Evolutionary conservation across 2,329 filamentous ascomycete genomes (phyloP).

Genomic region (Tolypocladium cylindrosporum): DNA sequence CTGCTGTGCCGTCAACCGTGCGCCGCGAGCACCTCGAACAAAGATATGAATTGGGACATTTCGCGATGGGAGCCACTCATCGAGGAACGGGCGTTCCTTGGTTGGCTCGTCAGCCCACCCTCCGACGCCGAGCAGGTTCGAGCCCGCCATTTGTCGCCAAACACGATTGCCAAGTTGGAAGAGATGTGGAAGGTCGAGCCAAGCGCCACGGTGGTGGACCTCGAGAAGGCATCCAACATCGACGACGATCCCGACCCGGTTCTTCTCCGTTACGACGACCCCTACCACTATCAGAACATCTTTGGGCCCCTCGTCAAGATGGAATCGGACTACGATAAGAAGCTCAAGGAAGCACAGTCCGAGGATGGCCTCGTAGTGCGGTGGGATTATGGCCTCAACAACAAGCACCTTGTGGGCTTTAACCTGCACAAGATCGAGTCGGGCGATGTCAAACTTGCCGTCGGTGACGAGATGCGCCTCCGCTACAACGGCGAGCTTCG

Average conservation of each 20-base stretch:
- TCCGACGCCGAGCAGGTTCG: slow-evolving; percentile 93
- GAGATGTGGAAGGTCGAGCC: slow-evolving; percentile 98
- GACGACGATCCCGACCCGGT: slow-evolving; percentile 95
- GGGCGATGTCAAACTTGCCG: slow-evolving; percentile 93
- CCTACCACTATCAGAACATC: slow-evolving; percentile 97
- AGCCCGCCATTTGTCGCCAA: slow-evolving; percentile 82
- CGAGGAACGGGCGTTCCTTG: slow-evolving; percentile 87
- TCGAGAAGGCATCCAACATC: slow-evolving; percentile 83
- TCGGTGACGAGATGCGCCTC: slow-evolving; percentile 96
- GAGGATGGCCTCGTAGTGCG: slow-evolving; percentile 91
- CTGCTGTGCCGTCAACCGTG: slow-evolving; percentile 94
- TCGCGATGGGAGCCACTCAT: slow-evolving; percentile 97
- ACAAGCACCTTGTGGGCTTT: slow-evolving; percentile 93
- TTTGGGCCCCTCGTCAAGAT: slow-evolving; percentile 98
- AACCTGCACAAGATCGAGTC: slow-evolving; percentile 94
- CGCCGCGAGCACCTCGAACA: slow-evolving; percentile 86
- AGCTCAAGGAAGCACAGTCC: slow-evolving; percentile 95
- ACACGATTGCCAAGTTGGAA: slow-evolving; percentile 92
- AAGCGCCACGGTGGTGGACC: slow-evolving; percentile 75
- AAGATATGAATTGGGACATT: slow-evolving; percentile 99
- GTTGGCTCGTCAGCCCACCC: slow-evolving; percentile 84
- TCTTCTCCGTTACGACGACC: slow-evolving; percentile 87
- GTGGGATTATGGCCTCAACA: slow-evolving; percentile 93
- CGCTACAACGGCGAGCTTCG: slow-evolving; percentile 93
- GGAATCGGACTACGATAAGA: slow-evolving; percentile 97